Evolutionary conservation across 2,329 filamentous ascomycete species (phyloP), one percentile per base, ranked within the genome.

Genomic region (Byssoonygena ceratinophila): DNA sequence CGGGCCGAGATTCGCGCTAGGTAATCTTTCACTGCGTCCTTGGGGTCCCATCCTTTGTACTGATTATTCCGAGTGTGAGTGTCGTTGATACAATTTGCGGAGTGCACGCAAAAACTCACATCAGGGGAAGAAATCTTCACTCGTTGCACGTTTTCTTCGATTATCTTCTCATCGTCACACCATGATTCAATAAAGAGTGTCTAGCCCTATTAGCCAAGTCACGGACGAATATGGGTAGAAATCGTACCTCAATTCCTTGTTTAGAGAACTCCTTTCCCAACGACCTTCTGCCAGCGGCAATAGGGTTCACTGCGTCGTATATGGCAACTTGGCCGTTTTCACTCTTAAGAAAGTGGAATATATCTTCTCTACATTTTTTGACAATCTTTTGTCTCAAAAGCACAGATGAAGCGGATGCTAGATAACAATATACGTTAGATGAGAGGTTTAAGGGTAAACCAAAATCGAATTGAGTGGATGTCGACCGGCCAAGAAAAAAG

Each of bases 91-190:
- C 20, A 29, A 12, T 8, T 40, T 51, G 39, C n/a, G n/a, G n/a
- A 27, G 51, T 22, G n/a, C 27, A 25, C 14, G 5, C 9, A 23
- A 29, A n/a, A 36, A 68, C 81, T 70, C 72, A 89, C 85, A 70
- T 98, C 92, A 4, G 92, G 94, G 0, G 91, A 97, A 2, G 87
- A 94, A 52, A 98, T 98, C 70, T 98, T 98, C 64, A 98, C 92
- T 58, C 88, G 92, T 53, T 91, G 84, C 46, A 95, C 92, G 66
- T 98, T 98, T 67, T 98, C 92, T 61, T 91, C 86, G 34, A 98
- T 85, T 55, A 98, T 95, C 44, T 82, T 82, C 63, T 94, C 85
- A 63, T 98, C 90, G 53, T 94, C 87, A 59, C 95, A 95, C 65
- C 83, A 90, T 1, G 90, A 97, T 69, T 98, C 92, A 50, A 98